Conservation (phyloP, 83 land plant species). For the Picea abies region DNA sequence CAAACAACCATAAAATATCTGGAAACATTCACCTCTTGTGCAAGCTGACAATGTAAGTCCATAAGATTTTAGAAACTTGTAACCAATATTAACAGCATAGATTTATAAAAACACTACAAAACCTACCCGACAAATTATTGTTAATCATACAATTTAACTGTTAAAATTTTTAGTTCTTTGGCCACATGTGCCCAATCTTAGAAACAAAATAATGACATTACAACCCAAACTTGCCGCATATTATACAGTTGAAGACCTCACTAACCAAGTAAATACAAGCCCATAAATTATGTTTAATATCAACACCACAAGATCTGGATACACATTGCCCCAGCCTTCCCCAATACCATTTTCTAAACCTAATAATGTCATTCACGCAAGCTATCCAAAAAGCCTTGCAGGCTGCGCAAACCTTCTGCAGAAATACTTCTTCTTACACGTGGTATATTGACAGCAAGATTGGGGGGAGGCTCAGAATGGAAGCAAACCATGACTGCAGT, state of each 20-base stretch:
- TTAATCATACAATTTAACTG: too few relatives aligned
- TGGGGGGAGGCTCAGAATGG: constrained; percentile 62
- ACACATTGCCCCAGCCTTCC: neutral
- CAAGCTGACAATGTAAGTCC: too few relatives aligned
- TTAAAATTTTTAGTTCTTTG: too few relatives aligned
- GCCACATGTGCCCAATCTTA: too few relatives aligned
- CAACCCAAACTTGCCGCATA: constrained; percentile 1
- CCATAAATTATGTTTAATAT: neutral
- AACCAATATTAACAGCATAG: too few relatives aligned
- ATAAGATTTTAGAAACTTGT: too few relatives aligned
- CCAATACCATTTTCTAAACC: neutral
- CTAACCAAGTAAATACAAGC: neutral
- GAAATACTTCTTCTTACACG: constrained; percentile 43
- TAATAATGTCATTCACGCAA: neutral
- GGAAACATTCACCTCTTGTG: too few relatives aligned
- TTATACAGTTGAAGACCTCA: neutral
- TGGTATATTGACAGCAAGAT: constrained; percentile 22
- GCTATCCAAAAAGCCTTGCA: constrained; percentile 12
- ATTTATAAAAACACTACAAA: too few relatives aligned
- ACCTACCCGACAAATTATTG: too few relatives aligned
- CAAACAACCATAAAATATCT: too few relatives aligned
- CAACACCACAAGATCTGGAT: neutral
- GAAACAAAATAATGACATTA: too few relatives aligned
- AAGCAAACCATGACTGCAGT: constrained; percentile 83
- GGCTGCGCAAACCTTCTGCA: constrained; percentile 50